Conservation (phyloP, 768 basidiomycete genomes). For the Leccinum ochraceum region DNA sequence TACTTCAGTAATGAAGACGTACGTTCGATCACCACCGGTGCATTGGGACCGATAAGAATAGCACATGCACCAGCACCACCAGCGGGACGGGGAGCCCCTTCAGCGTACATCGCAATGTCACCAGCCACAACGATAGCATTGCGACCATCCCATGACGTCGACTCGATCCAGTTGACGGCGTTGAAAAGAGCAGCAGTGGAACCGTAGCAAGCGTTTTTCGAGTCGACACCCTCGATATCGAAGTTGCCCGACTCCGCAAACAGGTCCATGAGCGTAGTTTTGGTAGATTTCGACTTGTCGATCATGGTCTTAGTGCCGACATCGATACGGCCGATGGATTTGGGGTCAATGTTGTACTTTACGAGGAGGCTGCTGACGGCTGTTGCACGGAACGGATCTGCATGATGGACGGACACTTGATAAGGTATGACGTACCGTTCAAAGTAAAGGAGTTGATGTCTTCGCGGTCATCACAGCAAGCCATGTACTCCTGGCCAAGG, state of each 20-base stretch:
- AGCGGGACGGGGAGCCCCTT: constrained; percentile 91
- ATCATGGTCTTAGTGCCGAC: constrained; percentile 99
- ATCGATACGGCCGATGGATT: constrained; percentile 95
- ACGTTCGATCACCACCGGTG: constrained; percentile 95
- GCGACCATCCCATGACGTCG: constrained; percentile 94
- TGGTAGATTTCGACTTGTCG: constrained; percentile 99
- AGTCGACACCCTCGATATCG: constrained; percentile 98
- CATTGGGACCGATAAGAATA: constrained; percentile 93
- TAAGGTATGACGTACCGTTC: constrained; percentile 62
- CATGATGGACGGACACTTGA: neutral
- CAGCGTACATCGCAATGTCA: constrained; percentile 97
- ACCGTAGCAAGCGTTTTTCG: constrained; percentile 99
- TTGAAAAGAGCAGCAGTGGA: constrained; percentile 99
- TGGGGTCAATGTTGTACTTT: constrained; percentile 95
- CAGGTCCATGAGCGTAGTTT: constrained; percentile 98
- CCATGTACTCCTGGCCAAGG: constrained; percentile 97
- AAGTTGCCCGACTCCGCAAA: constrained; percentile 91
- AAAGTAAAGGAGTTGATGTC: constrained; percentile 98
- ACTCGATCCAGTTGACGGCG: constrained; percentile 97
- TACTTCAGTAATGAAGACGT: constrained; percentile 37
- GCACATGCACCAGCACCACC: constrained; percentile 97
- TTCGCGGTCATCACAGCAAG: constrained; percentile 97
- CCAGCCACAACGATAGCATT: constrained; percentile 96
- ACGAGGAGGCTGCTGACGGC: constrained; percentile 87
- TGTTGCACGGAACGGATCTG: constrained; percentile 30